phyloP scores from a whole-genome alignment of 352 stramenopile genomes.

The Hyaloperonospora arabidopsidis region DNA sequence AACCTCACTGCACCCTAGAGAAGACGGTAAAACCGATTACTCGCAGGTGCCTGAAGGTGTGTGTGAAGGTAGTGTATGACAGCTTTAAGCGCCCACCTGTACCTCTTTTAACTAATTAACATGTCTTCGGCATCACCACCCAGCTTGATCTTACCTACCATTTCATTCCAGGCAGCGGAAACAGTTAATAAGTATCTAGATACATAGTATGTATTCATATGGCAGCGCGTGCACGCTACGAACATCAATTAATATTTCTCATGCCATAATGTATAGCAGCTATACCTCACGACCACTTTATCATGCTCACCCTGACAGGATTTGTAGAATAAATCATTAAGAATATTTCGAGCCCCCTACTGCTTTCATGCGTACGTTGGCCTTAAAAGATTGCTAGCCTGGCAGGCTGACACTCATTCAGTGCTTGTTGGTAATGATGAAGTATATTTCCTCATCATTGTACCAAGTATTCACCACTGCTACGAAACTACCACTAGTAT shows the following conservation, averaged over 20 bases:
- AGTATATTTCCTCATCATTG: constrained; percentile 34
- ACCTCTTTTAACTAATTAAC: constrained; percentile 50
- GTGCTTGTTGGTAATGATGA: not conserved
- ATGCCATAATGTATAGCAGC: constrained; percentile 26
- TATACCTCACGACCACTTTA: constrained; percentile 65
- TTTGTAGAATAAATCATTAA: constrained; percentile 54
- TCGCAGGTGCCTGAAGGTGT: too few species aligned
- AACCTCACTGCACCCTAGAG: too few species aligned
- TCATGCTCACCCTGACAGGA: constrained; percentile 74
- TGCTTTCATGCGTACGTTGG: constrained; percentile 47
- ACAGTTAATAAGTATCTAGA: constrained; percentile 29
- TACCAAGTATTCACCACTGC: constrained; percentile 26
- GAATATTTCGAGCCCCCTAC: constrained; percentile 17
- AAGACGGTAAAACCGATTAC: too few species aligned
- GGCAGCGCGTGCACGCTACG: not conserved
- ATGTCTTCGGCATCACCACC: constrained; percentile 36
- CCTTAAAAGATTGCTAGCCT: constrained; percentile 1
- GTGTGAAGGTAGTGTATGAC: too few species aligned
- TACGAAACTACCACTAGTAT: constrained; percentile 38
- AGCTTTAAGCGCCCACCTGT: too few species aligned
- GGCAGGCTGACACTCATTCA: constrained; percentile 5
- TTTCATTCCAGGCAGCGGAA: constrained; percentile 40
- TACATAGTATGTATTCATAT: constrained; percentile 48
- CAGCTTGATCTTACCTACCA: constrained; percentile 64
- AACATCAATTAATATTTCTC: too few species aligned